Conservation (phyloP, 2,329 filamentous ascomycete species). For the Bipolaris zeicola region DNA sequence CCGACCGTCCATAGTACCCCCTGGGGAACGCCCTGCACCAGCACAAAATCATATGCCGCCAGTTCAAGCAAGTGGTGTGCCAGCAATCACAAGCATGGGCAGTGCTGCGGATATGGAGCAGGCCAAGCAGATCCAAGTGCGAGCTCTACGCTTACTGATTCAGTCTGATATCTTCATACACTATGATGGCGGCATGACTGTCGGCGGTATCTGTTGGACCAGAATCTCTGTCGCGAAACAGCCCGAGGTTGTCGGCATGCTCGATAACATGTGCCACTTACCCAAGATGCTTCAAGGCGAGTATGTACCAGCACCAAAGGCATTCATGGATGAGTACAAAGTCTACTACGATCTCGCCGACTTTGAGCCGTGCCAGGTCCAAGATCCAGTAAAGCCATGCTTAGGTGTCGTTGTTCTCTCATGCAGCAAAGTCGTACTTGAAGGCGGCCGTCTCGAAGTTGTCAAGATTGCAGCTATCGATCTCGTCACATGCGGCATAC, state of each 20-base stretch:
- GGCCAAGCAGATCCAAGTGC: conserved; percentile 28
- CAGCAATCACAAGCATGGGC: conserved; percentile 10
- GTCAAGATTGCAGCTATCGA: conserved; percentile 45
- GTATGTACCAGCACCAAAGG: conserved; percentile 34
- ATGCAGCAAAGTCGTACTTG: conserved; percentile 38
- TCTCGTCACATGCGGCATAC: conserved; percentile 35
- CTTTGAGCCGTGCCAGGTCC: conserved; percentile 30
- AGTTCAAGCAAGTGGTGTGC: not conserved
- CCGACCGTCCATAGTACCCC: not conserved
- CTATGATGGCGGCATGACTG: conserved; percentile 32
- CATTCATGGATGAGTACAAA: conserved; percentile 30
- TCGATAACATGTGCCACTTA: conserved; percentile 37
- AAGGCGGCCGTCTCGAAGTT: conserved; percentile 28
- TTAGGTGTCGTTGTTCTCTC: conserved; percentile 31
- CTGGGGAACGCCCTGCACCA: too few relatives aligned
- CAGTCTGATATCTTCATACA: conserved; percentile 37
- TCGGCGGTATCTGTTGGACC: conserved; percentile 31
- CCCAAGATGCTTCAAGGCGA: conserved; percentile 34
- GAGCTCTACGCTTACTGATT: conserved; percentile 36
- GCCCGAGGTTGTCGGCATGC: conserved; percentile 21
- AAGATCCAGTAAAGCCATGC: conserved; percentile 14
- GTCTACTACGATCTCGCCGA: conserved; percentile 22
- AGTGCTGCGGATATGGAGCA: conserved; percentile 34
- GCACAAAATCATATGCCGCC: not conserved
- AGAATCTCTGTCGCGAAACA: conserved; percentile 34